Evolutionary conservation across 345 rosid genomes (phyloP).

Genomic region (Clarkia xantiana): DNA sequence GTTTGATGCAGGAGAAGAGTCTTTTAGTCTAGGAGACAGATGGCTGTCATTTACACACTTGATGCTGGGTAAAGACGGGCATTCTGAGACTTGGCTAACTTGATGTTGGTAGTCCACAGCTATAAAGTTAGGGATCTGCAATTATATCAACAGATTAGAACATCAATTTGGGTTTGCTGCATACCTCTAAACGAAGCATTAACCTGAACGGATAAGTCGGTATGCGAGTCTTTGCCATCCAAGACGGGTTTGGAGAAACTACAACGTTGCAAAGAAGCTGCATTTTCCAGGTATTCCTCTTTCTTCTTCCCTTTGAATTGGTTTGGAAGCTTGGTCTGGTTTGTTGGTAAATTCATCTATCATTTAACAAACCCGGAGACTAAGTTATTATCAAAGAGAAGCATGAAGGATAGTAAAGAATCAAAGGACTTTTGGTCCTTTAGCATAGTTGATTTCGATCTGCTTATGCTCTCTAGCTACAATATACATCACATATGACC

Average conservation of each 20-base stretch:
- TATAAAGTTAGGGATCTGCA: constrained; percentile 13
- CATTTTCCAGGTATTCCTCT: constrained; percentile 23
- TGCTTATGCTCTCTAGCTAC: too few relatives aligned
- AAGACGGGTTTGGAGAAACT: constrained; percentile 19
- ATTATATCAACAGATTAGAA: constrained; percentile 17
- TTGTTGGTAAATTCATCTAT: constrained; percentile 33
- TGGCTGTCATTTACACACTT: constrained; percentile 35
- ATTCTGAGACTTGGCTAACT: constrained; percentile 35
- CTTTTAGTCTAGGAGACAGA: constrained; percentile 30
- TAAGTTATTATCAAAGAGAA: neutral
- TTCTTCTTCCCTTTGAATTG: constrained; percentile 30
- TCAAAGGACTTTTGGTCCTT: too few relatives aligned
- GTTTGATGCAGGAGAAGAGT: constrained; percentile 48
- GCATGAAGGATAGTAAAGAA: neutral
- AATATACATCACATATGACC: too few relatives aligned
- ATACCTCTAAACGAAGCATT: constrained; percentile 15
- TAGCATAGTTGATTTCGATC: too few relatives aligned
- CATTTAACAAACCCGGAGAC: constrained; percentile 6
- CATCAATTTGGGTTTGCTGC: constrained; percentile 11
- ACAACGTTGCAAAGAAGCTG: constrained; percentile 22
- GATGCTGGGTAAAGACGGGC: constrained; percentile 31
- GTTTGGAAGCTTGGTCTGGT: constrained; percentile 25
- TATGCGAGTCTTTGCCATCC: constrained; percentile 14
- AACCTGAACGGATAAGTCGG: constrained; percentile 17
- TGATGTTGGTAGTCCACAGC: constrained; percentile 19